Conservation (phyloP, 1,284 basidiomycete genomes). For the Austroboletus niveus region DNA sequence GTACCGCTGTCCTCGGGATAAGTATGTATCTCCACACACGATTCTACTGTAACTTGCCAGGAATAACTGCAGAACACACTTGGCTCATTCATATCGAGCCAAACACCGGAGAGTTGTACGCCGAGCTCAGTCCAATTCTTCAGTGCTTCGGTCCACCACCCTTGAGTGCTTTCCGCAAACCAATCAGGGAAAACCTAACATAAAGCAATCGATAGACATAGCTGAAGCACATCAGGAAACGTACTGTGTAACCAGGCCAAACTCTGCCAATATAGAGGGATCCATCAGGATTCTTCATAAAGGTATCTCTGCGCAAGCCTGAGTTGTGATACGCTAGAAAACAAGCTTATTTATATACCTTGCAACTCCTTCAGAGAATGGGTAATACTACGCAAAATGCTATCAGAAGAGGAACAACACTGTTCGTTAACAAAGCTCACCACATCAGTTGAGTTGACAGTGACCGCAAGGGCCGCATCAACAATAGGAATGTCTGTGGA, state of each 20-base stretch:
- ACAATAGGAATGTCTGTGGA: constrained; percentile 44
- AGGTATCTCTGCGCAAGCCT: constrained; percentile 40
- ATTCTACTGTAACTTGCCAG: constrained; percentile 43
- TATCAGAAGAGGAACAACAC: neutral
- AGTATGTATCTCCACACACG: neutral
- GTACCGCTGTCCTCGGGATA: constrained; percentile 42
- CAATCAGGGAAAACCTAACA: constrained; percentile 61
- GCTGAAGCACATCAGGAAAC: constrained; percentile 1
- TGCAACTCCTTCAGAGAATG: constrained; percentile 43
- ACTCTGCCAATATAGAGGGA: constrained; percentile 68
- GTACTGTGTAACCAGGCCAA: constrained; percentile 53
- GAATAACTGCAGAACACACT: constrained; percentile 64
- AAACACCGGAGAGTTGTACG: constrained; percentile 65
- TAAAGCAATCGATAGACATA: neutral
- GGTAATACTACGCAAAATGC: constrained; percentile 39
- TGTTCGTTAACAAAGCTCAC: constrained; percentile 25
- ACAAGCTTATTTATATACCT: constrained; percentile 28
- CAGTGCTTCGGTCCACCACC: constrained; percentile 60
- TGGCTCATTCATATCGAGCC: constrained; percentile 77
- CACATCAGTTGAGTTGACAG: constrained; percentile 41
- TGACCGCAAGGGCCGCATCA: constrained; percentile 36
- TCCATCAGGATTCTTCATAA: constrained; percentile 67
- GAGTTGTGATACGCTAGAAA: neutral
- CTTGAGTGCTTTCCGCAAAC: constrained; percentile 57
- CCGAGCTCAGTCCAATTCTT: constrained; percentile 59